Percentiles rank a stretch among this genome's conserved stretches.
Conservation (phyloP, 495 filamentous ascomycete genomes). For the Opeltia flavorubescens region DNA sequence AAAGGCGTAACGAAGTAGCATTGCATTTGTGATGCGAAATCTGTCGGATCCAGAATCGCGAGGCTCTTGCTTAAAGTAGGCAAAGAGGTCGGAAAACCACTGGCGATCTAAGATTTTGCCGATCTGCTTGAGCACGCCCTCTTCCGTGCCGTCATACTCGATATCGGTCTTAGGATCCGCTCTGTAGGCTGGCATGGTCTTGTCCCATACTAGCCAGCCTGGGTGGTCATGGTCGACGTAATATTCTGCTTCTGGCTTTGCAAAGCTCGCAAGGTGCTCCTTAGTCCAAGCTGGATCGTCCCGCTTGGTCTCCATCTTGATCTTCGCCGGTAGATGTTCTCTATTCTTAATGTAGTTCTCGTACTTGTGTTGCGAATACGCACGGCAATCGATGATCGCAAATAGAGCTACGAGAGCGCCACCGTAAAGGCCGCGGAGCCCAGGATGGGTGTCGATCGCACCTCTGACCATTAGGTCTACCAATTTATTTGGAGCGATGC, state of each 20-base stretch:
- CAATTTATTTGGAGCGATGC: conserved; percentile 64
- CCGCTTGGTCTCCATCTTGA: conserved; percentile 53
- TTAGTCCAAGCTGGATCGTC: conserved; percentile 67
- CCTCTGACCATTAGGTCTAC: conserved; percentile 74
- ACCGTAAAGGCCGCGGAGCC: conserved; percentile 65
- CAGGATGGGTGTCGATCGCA: conserved; percentile 80
- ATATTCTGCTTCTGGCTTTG: conserved; percentile 65
- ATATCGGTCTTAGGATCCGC: conserved; percentile 54
- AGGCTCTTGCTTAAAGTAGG: conserved; percentile 91
- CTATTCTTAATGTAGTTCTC: conserved; percentile 69
- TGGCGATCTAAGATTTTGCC: conserved; percentile 62
- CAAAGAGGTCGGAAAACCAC: conserved; percentile 83
- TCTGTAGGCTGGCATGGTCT: conserved; percentile 63
- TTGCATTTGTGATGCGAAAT: conserved; percentile 73
- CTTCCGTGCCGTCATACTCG: conserved; percentile 75
- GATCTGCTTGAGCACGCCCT: conserved; percentile 61
- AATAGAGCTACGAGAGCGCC: conserved; percentile 70
- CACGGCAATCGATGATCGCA: conserved; percentile 68
- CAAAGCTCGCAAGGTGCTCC: conserved; percentile 64
- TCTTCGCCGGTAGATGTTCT: conserved; percentile 58
- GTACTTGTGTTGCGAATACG: conserved; percentile 72
- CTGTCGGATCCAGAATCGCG: conserved; percentile 70
- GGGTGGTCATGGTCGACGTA: conserved; percentile 86
- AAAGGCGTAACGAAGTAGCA: conserved; percentile 77
- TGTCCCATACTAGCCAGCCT: conserved; percentile 94